phyloP scores from a whole-genome alignment of 23 red algal genomes.

The Gracilaria gracilis region DNA sequence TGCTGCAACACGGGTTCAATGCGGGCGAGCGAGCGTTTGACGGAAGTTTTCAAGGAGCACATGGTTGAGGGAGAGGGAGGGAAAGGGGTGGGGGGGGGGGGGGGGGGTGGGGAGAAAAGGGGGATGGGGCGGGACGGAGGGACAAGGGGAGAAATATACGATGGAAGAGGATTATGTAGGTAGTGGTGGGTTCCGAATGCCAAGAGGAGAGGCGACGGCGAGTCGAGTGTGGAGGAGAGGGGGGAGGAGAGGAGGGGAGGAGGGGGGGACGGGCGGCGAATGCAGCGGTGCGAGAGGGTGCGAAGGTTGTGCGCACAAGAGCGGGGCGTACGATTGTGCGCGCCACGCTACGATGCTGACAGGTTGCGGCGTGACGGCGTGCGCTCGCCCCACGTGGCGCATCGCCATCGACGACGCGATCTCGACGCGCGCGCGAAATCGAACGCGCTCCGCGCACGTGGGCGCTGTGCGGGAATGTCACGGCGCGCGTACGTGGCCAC shows the following conservation, averaged over 20 bases:
- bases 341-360: constrained; percentile 13
- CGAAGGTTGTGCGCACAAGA: background rate
- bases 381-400: constrained; percentile 34
- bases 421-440: constrained; percentile 5
- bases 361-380: constrained; percentile 33
- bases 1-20: constrained; percentile 62
- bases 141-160: no score
- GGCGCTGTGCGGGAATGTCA: background rate
- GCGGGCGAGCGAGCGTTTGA: constrained; percentile 49
- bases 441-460: background rate
- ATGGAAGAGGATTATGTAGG: no score
- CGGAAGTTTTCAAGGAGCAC: constrained; percentile 12
- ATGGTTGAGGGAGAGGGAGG: background rate
- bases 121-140: no score
- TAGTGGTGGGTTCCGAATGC: background rate
- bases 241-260: constrained; percentile 1
- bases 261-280: background rate
- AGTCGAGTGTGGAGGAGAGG: background rate
- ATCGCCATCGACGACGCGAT: background rate
- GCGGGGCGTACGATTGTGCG: constrained; percentile 6
- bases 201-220: background rate
- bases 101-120: no score
- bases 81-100: no score
- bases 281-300: background rate
- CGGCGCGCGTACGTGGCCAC: background rate